Conservation (phyloP, 2,329 filamentous ascomycete species). For the Emergomyces pasteurianus region DNA sequence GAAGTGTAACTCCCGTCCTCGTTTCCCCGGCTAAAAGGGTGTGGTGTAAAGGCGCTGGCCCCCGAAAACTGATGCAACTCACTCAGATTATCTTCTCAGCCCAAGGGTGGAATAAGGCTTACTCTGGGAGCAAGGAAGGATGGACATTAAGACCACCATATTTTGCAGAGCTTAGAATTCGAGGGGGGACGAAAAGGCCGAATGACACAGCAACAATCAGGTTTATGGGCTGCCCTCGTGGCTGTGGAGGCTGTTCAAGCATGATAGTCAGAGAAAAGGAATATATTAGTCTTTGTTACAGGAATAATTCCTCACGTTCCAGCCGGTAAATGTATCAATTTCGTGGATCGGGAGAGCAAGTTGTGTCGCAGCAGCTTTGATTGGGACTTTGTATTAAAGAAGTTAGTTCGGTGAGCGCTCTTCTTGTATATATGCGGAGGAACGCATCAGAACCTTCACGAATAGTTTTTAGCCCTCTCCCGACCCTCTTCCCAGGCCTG, state of each 20-base stretch:
- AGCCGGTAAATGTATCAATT: conserved; percentile 69
- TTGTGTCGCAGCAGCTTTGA: conserved; percentile 52
- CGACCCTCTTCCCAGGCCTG: conserved; percentile 63
- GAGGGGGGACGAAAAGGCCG: conserved; percentile 71
- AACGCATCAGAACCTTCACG: conserved; percentile 42
- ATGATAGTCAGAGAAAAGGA: conserved; percentile 11
- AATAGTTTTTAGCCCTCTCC: conserved; percentile 60
- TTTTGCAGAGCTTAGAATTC: conserved; percentile 55
- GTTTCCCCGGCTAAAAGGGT: conserved; percentile 54
- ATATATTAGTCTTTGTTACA: not conserved
- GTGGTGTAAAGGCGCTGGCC: conserved; percentile 76
- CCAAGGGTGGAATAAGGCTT: conserved; percentile 17
- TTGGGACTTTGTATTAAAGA: conserved; percentile 47
- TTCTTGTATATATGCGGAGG: not conserved
- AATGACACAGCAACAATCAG: conserved; percentile 89
- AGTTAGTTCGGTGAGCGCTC: not conserved
- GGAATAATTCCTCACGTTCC: conserved; percentile 47
- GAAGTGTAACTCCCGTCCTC: conserved; percentile 66
- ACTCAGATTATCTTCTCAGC: not conserved
- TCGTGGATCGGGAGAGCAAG: conserved; percentile 59
- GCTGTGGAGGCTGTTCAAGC: conserved; percentile 40
- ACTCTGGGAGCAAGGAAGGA: conserved; percentile 81
- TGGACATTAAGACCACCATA: conserved; percentile 92
- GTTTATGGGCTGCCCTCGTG: conserved; percentile 44
- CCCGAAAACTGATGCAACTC: conserved; percentile 50